Percentiles rank a stretch among this genome's conserved stretches.
Conservation (phyloP, 805 yeast species). For the Candida multigemmis region DNA sequence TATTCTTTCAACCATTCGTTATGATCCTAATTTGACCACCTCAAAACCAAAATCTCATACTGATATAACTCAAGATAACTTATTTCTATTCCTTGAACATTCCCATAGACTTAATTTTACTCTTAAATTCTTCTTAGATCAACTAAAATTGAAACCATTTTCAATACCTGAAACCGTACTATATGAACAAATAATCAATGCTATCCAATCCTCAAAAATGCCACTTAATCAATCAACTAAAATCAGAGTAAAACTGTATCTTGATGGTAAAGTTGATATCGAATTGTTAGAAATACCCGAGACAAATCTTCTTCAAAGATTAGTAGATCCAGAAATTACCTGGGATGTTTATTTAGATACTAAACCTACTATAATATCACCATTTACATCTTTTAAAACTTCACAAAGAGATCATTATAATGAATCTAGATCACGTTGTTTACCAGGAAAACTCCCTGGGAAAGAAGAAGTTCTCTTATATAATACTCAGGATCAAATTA, state of each 20-base stretch:
- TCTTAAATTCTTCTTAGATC: constrained; percentile 36
- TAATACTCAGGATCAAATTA: constrained; percentile 48
- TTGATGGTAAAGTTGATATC: constrained; percentile 18
- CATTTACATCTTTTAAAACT: constrained; percentile 81
- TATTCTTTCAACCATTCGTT: constrained; percentile 63
- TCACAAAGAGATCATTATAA: constrained; percentile 60
- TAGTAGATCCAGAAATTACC: constrained; percentile 6
- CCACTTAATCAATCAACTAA: constrained; percentile 19
- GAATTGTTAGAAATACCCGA: constrained; percentile 22
- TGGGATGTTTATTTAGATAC: constrained; percentile 63
- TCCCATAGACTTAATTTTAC: constrained; percentile 48
- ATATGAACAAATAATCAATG: constrained; percentile 17
- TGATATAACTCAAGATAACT: constrained; percentile 22
- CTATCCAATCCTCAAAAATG: constrained; percentile 13
- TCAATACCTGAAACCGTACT: constrained; percentile 35
- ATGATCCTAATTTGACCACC: constrained; percentile 49
- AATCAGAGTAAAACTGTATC: constrained; percentile 18
- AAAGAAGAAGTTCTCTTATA: constrained; percentile 61
- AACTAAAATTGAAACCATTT: constrained; percentile 6
- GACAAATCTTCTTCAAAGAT: constrained; percentile 20
- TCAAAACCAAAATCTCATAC: constrained; percentile 16
- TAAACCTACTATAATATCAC: constrained; percentile 45
- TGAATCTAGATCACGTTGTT: constrained; percentile 45
- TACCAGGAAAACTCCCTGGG: constrained; percentile 28
- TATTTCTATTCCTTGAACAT: constrained; percentile 61